Evolutionary conservation across 208 protist species (phyloP).

Genomic region (Zelonia costaricensis): DNA sequence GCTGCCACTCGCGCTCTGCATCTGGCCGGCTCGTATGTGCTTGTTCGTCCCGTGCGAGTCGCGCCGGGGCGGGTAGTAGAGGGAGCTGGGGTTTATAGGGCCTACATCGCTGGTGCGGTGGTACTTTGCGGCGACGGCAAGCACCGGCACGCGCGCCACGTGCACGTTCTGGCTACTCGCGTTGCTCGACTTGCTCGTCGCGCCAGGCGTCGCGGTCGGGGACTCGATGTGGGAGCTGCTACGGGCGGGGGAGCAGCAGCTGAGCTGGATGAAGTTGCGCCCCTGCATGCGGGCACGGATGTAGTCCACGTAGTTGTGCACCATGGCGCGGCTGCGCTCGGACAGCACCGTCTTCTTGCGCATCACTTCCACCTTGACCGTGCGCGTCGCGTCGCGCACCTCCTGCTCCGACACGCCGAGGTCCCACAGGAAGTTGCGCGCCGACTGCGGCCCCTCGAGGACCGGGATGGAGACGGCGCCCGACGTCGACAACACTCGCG

Average conservation of each 20-base stretch:
- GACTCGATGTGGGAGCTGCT: neutral
- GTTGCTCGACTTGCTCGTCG: conserved; percentile 2
- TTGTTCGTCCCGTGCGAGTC: too few species aligned
- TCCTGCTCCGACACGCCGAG: conserved; percentile 44
- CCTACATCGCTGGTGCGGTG: conserved; percentile 6
- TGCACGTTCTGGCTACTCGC: neutral
- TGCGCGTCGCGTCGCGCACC: conserved; percentile 33
- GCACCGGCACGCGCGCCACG: conserved; percentile 9
- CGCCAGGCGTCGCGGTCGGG: neutral
- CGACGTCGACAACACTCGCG: neutral
- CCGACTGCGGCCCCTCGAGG: neutral
- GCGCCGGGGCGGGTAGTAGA: neutral
- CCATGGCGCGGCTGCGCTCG: conserved; percentile 4
- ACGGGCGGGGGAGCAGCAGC: neutral
- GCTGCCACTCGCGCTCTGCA: too few species aligned
- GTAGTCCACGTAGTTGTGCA: conserved; percentile 21
- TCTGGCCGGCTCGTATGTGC: too few species aligned
- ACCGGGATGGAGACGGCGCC: conserved; percentile 2
- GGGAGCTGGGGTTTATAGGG: neutral
- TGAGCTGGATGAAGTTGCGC: conserved; percentile 19
- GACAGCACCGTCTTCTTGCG: conserved; percentile 16
- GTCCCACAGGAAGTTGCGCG: conserved; percentile 19
- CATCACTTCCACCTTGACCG: conserved; percentile 32
- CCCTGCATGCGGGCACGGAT: conserved; percentile 15
- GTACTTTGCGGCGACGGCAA: neutral